These are phyloP conservation scores for Citrus inodora DNA, from an alignment of 345 rosid species.

Conservation along the genomic window DNA sequence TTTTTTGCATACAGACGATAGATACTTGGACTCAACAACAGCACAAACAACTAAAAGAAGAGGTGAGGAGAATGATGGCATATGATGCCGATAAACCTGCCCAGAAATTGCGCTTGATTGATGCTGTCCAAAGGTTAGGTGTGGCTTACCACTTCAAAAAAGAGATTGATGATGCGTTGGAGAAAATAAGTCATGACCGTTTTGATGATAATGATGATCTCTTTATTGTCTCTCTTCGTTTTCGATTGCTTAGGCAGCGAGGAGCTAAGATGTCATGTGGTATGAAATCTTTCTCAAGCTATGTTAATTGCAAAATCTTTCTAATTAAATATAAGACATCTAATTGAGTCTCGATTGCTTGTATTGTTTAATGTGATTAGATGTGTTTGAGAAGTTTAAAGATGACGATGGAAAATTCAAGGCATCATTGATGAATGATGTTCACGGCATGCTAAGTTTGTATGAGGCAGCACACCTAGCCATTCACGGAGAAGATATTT, in stretches of 20 bases:
- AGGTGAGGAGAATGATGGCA: conserved; percentile 21
- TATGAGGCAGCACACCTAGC: neutral
- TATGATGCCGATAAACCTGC: neutral
- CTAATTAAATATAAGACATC: too few species aligned
- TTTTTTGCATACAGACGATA: neutral
- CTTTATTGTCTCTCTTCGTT: neutral
- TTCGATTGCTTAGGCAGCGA: too few species aligned
- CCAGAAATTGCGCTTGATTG: conserved; percentile 20
- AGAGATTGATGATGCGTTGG: conserved; percentile 24
- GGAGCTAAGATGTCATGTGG: too few species aligned
- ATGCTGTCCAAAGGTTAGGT: conserved; percentile 17
- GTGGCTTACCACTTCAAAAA: conserved; percentile 18
- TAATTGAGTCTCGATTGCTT: too few species aligned
- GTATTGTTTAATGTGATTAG: too few species aligned
- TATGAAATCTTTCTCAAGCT: neutral
- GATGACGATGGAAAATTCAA: conserved; percentile 4
- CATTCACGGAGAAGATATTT: conserved; percentile 13
- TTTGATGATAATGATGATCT: conserved; percentile 6
- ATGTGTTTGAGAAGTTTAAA: too few species aligned
- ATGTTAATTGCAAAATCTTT: too few species aligned
- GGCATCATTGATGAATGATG: neutral
- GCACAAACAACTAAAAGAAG: conserved; percentile 12
- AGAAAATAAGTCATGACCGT: neutral
- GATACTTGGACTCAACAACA: neutral
- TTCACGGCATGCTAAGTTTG: conserved; percentile 3